Evolutionary conservation across 2,329 filamentous ascomycete genomes (phyloP), one percentile per base, ranked within the genome.

Genomic region (Pseudogymnoascus destructans): DNA sequence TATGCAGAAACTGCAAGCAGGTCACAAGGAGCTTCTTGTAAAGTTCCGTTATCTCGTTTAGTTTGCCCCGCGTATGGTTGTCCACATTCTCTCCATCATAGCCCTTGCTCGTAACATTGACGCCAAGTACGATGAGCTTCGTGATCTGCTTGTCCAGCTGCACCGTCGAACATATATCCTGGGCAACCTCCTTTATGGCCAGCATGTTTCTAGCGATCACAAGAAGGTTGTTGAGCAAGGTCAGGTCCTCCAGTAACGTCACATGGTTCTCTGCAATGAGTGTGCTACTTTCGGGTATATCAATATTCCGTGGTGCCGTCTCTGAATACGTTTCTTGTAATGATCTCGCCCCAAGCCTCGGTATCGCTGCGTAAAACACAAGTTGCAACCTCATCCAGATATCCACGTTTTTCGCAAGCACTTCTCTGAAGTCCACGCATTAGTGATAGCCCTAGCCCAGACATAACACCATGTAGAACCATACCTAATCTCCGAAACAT

Each of bases 21-120:
- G 82, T 85, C 1, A 86, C 81, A 1, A 86, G 73, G 1, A 86
- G 71, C 65, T 84, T 85, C 63, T 86, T 85, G 68, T 82, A 85
- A 52, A 84, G 71, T 60, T 85, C 83, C 6, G 80, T 82, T 36
- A 86, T 78, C 66, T 85, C 82, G 57, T 78, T 78, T 13, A 85
- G 68, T 63, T 81, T 82, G 11, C 73, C 69, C 55, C 80, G 74
- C 35, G 79, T 80, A 3, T 70, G 68, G 49, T 84, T 80, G 61
- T 84, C 81, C 54, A 74, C 72, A 81, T 70, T 64, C 65, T 85
- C 81, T 6, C 80, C 79, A 61, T 85, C 81, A 61, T 83, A 85
- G 4, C 81, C 81, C 66, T 85, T 85, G 66, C 80, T 84, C 0
- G 81, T 82, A 21, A 85, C 80, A 65, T 84, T 84, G 17, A 84